Base-by-base conservation (phyloP, 108 stramenopile species). In the Nitzschia palea region DNA sequence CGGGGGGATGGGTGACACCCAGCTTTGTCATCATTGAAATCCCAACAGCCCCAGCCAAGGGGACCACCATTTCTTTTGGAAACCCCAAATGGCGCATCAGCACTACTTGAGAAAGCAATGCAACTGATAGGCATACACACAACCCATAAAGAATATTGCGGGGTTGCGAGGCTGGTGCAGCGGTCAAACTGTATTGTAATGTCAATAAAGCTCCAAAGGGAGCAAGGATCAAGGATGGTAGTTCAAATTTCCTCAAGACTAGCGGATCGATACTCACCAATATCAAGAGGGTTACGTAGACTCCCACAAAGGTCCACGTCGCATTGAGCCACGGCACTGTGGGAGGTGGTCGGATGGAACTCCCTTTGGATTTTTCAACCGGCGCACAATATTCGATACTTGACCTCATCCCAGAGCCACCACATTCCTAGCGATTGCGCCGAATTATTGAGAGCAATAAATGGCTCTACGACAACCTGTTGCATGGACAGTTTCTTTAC, bases 81-180 rank as follows among this genome's bases (percentile, higher is more conserved):
- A 6, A 40, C 12, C 10, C 37, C 12, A 40, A 79, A 25, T 51
- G 23, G 10, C 23, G 34, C 17, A 67, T 8, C 23, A 48, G 37
- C 6, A 53, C 17, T 12, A 77, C 57, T 35, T 78, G 56, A 0
- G 17, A 33, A 29, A 79, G 23, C 44, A 77, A 15, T 1, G 70
- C 20, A 26, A 55, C 55, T 18, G 58, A 59, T 34, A 44, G 47
- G 2, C 71, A 43, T 9, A 86, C 26, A 0, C 67, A 52, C 43
- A 77, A 79, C 0, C 79, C 80, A 5, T 53, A 55, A 6, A 86
- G 34, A 8, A 67, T 67, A 65, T 71, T 78, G 22, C 85, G 55
- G 6, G 85, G 85, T 51, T 86, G 85, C 12, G 68, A 62, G 1
- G 85, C 81, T 3, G 85, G 85, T 18, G 85, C 85, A 44, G 81